Conservation (phyloP, 2,329 filamentous ascomycete genomes). For the Aureobasidium lini region DNA sequence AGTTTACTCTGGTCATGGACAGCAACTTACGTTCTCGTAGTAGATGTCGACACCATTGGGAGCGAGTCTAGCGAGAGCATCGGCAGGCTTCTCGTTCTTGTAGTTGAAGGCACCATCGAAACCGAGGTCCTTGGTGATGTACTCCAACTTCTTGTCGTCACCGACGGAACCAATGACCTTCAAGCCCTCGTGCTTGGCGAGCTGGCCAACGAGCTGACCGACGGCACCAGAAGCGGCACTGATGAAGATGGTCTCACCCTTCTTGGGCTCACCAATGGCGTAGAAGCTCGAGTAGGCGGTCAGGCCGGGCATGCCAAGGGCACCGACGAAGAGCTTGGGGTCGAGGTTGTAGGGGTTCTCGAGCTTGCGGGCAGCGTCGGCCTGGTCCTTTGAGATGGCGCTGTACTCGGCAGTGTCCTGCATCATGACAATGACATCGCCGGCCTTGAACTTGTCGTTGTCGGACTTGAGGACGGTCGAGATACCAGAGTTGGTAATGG, state of each 20-base stretch:
- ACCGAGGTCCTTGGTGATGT: slow-evolving; percentile 59
- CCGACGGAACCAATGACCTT: slow-evolving; percentile 75
- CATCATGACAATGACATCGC: slow-evolving; percentile 54
- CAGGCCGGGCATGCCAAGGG: slow-evolving; percentile 70
- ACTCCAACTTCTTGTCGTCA: slow-evolving; percentile 70
- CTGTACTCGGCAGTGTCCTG: slow-evolving; percentile 52
- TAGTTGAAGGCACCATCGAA: slow-evolving; percentile 81
- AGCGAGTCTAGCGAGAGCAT: slow-evolving; percentile 62
- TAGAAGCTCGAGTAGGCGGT: slow-evolving; percentile 70
- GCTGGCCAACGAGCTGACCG: slow-evolving; percentile 73
- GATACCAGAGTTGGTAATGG: slow-evolving; percentile 58
- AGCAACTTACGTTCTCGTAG: slow-evolving; percentile 61
- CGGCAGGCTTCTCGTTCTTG: slow-evolving; percentile 67
- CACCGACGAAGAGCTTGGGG: slow-evolving; percentile 61
- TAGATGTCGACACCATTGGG: slow-evolving; percentile 77
- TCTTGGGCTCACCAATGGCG: slow-evolving; percentile 66
- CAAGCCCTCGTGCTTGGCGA: slow-evolving; percentile 74
- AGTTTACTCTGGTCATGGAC: not conserved
- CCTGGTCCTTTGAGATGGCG: slow-evolving; percentile 43
- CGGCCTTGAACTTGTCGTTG: slow-evolving; percentile 53
- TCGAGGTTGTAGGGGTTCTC: slow-evolving; percentile 64
- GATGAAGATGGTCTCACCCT: slow-evolving; percentile 76
- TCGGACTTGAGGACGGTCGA: slow-evolving; percentile 65
- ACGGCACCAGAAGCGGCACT: slow-evolving; percentile 74
- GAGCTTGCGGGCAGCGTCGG: slow-evolving; percentile 46